A percentile compares a stretch with the other conserved stretches of the same genome.
Conservation (phyloP, 169 alveolate genomes). For the Plasmodium blacklocki region DNA sequence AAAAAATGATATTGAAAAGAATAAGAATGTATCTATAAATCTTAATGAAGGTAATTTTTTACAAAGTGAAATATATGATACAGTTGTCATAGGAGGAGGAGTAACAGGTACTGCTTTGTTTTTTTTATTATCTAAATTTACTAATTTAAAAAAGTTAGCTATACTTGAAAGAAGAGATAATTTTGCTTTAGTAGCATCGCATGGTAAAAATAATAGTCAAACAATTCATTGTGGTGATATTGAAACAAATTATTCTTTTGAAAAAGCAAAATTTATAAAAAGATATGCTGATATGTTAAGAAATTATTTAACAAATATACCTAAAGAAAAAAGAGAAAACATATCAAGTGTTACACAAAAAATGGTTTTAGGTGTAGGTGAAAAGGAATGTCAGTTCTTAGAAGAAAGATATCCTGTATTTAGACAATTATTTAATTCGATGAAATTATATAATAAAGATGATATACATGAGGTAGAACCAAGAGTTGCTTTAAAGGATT, state of each 20-base stretch:
- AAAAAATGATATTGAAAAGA: neutral
- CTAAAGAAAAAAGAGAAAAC: slow-evolving; percentile 66
- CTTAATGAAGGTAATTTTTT: slow-evolving; percentile 1
- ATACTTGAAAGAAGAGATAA: slow-evolving; percentile 86
- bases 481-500: slow-evolving; percentile 79
- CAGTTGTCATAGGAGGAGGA: slow-evolving; percentile 90
- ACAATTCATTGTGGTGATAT: slow-evolving; percentile 91
- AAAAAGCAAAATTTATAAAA: slow-evolving; percentile 86
- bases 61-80: slow-evolving; percentile 81
- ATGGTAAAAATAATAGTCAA: slow-evolving; percentile 89
- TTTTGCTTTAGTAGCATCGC: slow-evolving; percentile 88
- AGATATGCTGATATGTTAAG: slow-evolving; percentile 89
- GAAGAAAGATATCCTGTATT: slow-evolving; percentile 83
- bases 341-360: slow-evolving; percentile 86
- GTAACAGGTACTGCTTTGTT: slow-evolving; percentile 90
- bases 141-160: slow-evolving; percentile 85
- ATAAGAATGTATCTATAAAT: slow-evolving; percentile 17
- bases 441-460: slow-evolving; percentile 78
- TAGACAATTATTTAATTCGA: slow-evolving; percentile 78
- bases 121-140: slow-evolving; percentile 86
- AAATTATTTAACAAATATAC: slow-evolving; percentile 86
- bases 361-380: slow-evolving; percentile 92
- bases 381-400: slow-evolving; percentile 85
- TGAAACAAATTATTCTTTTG: slow-evolving; percentile 89
- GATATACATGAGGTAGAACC: slow-evolving; percentile 88